phyloP scores from a whole-genome alignment of 805 yeast species.

The Kodamaea laetipori region DNA sequence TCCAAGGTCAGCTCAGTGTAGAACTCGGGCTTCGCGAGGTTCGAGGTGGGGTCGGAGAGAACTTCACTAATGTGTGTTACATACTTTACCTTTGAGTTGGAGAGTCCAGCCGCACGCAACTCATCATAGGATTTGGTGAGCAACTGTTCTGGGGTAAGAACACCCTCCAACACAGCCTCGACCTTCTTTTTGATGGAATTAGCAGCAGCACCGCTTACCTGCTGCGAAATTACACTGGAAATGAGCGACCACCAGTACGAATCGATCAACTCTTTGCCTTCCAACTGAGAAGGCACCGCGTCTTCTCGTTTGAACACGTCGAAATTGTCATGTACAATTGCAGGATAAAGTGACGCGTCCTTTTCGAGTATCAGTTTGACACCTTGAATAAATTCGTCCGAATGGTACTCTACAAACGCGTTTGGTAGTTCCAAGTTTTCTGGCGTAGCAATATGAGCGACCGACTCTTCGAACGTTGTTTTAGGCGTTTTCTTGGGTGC shows the following conservation, averaged over 20 bases:
- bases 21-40: conserved; percentile 33
- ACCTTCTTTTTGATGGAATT: conserved; percentile 57
- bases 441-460: conserved; percentile 14
- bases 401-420: conserved; percentile 31
- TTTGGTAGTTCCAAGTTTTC: conserved; percentile 23
- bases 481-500: conserved; percentile 8
- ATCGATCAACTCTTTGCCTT: conserved; percentile 22
- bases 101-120: conserved; percentile 67
- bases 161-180: conserved; percentile 30
- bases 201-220: conserved; percentile 82
- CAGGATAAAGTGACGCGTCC: conserved; percentile 40
- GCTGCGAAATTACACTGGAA: conserved; percentile 62
- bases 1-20: conserved; percentile 43
- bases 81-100: conserved; percentile 67
- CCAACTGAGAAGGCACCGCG: not conserved
- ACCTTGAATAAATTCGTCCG: conserved; percentile 37
- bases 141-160: conserved; percentile 57
- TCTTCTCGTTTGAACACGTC: conserved; percentile 20
- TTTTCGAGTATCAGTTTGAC: conserved; percentile 28
- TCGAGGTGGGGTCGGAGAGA: conserved; percentile 44
- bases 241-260: conserved; percentile 41
- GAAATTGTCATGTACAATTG: conserved; percentile 32
- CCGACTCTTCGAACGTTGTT: conserved; percentile 13
- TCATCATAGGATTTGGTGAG: conserved; percentile 43
- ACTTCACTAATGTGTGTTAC: conserved; percentile 55